A percentile compares a stretch with the other conserved stretches of the same genome.
These are phyloP conservation scores for Wallacemonas sp. DNA, from an alignment of 208 protist species.

Conservation along the genomic window DNA sequence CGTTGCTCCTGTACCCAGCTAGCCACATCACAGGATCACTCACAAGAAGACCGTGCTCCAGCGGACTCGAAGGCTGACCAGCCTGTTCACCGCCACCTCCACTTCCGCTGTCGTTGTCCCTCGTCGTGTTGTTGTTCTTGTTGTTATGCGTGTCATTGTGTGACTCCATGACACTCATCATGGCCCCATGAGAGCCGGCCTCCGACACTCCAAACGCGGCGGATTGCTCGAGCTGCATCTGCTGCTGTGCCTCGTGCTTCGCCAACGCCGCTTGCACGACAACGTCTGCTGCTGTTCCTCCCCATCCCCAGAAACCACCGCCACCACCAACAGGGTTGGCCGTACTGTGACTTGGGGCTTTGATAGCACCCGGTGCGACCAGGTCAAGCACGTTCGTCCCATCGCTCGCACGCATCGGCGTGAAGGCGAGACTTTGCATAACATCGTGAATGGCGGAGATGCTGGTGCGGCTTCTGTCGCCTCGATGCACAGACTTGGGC, in stretches of 20 bases:
- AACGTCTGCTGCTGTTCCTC: constrained; percentile 7
- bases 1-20: no score
- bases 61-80: no score
- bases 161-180: no score
- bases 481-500: no score
- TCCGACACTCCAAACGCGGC: background rate
- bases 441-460: background rate
- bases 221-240: constrained; percentile 8
- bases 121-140: no score
- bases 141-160: no score
- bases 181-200: background rate
- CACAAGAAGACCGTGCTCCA: background rate
- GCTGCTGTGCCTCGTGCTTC: constrained; percentile 6
- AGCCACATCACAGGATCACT: constrained; percentile 5
- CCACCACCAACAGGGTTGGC: background rate
- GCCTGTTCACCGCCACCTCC: no score
- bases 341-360: no score
- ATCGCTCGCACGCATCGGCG: background rate
- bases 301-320: constrained; percentile 14
- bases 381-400: no score
- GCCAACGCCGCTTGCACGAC: constrained; percentile 9
- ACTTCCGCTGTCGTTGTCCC: no score
- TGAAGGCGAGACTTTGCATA: constrained; percentile 1
- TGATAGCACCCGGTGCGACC: no score
- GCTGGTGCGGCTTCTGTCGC: background rate